Base-by-base conservation (phyloP, 2,329 filamentous ascomycete genomes). In the Botrytis paeoniae region DNA sequence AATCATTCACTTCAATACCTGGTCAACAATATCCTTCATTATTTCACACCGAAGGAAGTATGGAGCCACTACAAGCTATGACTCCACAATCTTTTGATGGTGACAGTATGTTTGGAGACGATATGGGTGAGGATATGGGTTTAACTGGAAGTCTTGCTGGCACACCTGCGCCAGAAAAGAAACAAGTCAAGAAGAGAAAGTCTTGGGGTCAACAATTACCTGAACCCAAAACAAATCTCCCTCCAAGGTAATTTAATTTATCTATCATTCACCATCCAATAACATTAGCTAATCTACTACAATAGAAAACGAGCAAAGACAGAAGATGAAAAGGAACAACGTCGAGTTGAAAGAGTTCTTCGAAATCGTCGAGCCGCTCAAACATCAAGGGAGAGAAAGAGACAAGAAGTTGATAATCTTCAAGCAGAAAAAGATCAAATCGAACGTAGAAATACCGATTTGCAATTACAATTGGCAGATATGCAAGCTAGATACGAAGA, bases 181-280 rank as follows among this genome's bases (percentile, higher is more conserved):
- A 93, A 85, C 87, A 88, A 1, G 85, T 87, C 51, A 98, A 98
- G 89, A 98, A 98, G 89, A 88, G 96, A 80, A 99, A 98, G 85
- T 98, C 96, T 66, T 99, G 96, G 96, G 96, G 96, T 68, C 96
- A 99, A 83, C 93, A 97, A 82, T 90, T 98, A 59, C 96, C 96
- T 29, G 93, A 97, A 81, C 96, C 96, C 61, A 98, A 98, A 88
- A 98, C 96, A 45, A 97, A 95, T 81, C 89, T 98, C 12, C 95
- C 95, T 75, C 95, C 95, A 57, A 91, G 95, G 92, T 93, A 89
- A 80, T 85, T 57, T 75, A 57, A 41, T 32, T 57, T 72, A 59
- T 66, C 72, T 12, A 18, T 41, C 25, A 39, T n/a, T 43, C 72
- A 29, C 10, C 72, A 73, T 9, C 22, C 72, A 12, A 48, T 75